A percentile compares a stretch with the other conserved stretches of the same genome.
These are phyloP conservation scores for Antarctomyces pellizariae DNA, from an alignment of 495 filamentous ascomycete species.

Conservation along the genomic window DNA sequence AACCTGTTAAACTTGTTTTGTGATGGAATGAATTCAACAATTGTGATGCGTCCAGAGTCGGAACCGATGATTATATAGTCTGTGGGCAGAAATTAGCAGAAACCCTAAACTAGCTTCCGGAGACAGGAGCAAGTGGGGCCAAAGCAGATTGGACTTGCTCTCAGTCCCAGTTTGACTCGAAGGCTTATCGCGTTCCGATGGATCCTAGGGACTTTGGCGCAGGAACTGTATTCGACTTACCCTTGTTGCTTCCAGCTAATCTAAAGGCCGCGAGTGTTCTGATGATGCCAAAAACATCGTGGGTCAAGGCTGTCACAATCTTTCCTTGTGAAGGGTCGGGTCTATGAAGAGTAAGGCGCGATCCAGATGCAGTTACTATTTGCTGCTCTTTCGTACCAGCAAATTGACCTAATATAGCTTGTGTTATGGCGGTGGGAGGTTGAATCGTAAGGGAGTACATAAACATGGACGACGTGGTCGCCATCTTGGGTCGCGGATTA, in stretches of 20 bases:
- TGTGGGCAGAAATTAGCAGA: no score
- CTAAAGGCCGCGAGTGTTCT: constrained; percentile 69
- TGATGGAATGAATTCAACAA: constrained; percentile 74
- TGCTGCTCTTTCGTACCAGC: constrained; percentile 88
- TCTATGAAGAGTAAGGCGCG: constrained; percentile 65
- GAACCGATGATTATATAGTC: constrained; percentile 93
- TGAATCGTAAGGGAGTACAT: constrained; percentile 92
- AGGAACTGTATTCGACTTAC: no score
- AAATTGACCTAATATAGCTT: constrained; percentile 85
- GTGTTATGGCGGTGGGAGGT: constrained; percentile 64
- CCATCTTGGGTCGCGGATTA: constrained; percentile 40
- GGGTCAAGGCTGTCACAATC: constrained; percentile 60
- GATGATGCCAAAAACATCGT: constrained; percentile 92
- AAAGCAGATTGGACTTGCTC: no score
- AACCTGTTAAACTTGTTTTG: constrained; percentile 75
- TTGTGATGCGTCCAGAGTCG: constrained; percentile 84
- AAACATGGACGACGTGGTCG: constrained; percentile 91
- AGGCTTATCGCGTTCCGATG: no score
- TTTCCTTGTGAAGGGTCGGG: constrained; percentile 70
- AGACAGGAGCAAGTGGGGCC: no score
- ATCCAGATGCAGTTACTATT: constrained; percentile 84
- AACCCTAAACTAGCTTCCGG: no score
- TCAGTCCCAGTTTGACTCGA: no score
- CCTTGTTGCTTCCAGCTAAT: constrained; percentile 83
- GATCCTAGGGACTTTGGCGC: constrained; percentile 11